Base-by-base conservation (phyloP, 2,329 filamentous ascomycete genomes). In the Sarocladium strictum region DNA sequence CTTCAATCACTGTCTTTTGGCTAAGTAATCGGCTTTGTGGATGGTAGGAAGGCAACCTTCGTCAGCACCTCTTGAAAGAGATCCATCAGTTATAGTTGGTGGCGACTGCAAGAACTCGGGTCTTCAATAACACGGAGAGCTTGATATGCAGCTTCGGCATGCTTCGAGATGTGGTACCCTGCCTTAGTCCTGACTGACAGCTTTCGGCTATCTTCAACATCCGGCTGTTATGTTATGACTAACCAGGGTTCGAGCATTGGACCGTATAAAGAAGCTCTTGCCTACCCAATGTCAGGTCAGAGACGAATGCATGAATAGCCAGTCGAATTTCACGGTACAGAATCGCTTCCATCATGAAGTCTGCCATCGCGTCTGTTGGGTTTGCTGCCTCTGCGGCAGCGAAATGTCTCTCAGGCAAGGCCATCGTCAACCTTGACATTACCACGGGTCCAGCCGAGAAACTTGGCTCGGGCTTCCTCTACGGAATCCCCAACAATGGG, bases 401-500 rank as follows among this genome's bases (percentile, higher is more conserved):
- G 23, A 49, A 49, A 19, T 49, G 43, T 24, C 14, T 49, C 24
- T 49, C 43, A 17, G 43, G 43, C 23, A 49, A 49, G n/a, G 43
- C 26, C 43, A 49, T 24, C 19, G n/a, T 49, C 26, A 49, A 49
- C 43, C 26, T 49, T 27, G 43, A 49, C 43, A 29, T 10, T 9
- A 27, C 26, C 23, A 49, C 43, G n/a, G 43, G 43, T 21, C 43
- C 43, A 29, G 43, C 43, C 7, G 23, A 49, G 26, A 23, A 49
- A 10, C 23, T 49, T 17, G 47, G 7, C n/a, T 17, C 47, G 10
- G 47, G 27, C 26, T 51, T 51, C 17, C 15, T 51, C 3, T 51
- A 51, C 21, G 47, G 47, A 4, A 51, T 51, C 19, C 47, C 47
- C 27, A 35, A 51, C 47, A 49, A 49, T 17, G 43, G 43, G 3